phyloP scores from a whole-genome alignment of 2,329 filamentous ascomycete species.

The Trichoderma pleuroti region DNA sequence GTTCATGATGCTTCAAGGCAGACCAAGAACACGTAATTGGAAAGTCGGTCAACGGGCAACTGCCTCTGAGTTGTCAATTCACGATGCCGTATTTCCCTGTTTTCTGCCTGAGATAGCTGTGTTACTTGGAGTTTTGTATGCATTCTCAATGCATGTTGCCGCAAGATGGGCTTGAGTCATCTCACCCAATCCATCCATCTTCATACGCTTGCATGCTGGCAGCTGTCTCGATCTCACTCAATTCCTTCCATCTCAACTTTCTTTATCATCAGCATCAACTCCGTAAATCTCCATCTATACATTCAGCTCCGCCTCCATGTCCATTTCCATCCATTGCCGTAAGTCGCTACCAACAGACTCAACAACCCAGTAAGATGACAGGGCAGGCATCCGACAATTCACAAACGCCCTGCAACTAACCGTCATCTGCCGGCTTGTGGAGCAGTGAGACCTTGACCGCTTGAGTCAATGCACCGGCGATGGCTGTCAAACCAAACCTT shows the following conservation, averaged over 20 bases:
- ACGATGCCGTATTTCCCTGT: neutral
- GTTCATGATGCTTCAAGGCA: neutral
- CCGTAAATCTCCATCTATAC: neutral
- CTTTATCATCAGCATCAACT: neutral
- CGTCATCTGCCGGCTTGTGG: neutral
- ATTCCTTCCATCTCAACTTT: neutral
- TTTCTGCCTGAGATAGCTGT: neutral
- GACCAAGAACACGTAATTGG: neutral
- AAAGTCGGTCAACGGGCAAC: neutral
- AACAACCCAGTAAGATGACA: neutral
- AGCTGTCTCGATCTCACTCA: neutral
- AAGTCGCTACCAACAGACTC: neutral
- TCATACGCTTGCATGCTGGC: neutral
- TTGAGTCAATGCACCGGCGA: neutral
- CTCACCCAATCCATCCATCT: neutral
- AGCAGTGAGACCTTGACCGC: neutral
- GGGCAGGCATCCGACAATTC: neutral
- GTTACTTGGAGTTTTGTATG: neutral
- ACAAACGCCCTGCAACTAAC: neutral
- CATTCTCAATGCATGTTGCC: neutral
- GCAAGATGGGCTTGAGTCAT: neutral
- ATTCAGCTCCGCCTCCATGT: neutral
- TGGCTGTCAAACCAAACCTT: neutral
- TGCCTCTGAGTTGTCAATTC: neutral
- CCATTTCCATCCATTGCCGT: neutral